phyloP scores from a whole-genome alignment of 2,329 filamentous ascomycete species.

The Epichloe brachyelytri region DNA sequence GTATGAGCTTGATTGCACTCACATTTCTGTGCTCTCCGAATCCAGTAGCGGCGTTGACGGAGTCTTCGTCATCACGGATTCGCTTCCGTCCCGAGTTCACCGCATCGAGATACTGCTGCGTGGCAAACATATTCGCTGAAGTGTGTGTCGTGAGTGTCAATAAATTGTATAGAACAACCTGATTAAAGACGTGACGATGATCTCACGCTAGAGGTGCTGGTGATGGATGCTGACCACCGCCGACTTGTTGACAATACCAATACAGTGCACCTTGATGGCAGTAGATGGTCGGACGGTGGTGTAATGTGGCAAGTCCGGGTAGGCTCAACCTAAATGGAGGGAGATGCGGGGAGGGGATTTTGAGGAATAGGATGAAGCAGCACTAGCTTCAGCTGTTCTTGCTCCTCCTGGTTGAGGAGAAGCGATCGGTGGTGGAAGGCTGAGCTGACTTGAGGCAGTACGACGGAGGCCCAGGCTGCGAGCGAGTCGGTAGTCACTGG shows the following conservation, averaged over 20 bases:
- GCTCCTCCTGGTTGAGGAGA: neutral
- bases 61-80: conserved; percentile 31
- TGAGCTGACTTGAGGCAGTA: neutral
- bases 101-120: conserved; percentile 19
- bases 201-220: neutral
- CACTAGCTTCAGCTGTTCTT: neutral
- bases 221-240: neutral
- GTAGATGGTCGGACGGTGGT: neutral
- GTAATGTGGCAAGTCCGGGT: neutral
- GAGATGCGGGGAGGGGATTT: neutral
- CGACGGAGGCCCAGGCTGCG: neutral
- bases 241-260: neutral
- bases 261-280: neutral
- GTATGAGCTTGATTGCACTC: conserved; percentile 12
- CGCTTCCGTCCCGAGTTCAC: conserved; percentile 30
- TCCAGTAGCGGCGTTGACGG: conserved; percentile 24
- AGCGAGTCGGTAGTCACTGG: neutral
- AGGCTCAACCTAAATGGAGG: neutral
- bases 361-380: neutral
- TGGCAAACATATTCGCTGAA: conserved; percentile 23
- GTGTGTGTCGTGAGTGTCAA: neutral
- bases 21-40: conserved; percentile 40
- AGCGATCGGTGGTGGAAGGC: neutral
- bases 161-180: neutral
- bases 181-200: neutral